phyloP scores from a whole-genome alignment of 441 rosid genomes.

The Manihot esculenta region DNA sequence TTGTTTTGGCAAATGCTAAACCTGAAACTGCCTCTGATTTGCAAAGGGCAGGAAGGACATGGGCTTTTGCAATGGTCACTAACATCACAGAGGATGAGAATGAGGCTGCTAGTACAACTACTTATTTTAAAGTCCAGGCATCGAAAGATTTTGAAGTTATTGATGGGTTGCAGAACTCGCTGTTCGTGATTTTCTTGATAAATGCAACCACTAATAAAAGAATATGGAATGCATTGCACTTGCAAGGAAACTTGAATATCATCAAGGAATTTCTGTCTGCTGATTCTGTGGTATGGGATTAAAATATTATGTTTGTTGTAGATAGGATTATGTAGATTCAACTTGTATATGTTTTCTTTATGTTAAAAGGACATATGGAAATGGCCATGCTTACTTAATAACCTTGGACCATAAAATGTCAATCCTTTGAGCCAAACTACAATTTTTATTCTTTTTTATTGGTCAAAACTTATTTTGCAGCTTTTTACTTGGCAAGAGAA shows the following conservation, averaged over 20 bases:
- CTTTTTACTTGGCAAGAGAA: no score
- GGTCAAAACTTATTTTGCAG: no score
- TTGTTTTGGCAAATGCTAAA: conserved; percentile 40
- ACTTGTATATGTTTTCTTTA: no score
- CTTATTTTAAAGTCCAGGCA: conserved; percentile 29
- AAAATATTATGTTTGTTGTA: neutral
- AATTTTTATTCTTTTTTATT: no score
- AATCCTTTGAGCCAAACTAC: no score
- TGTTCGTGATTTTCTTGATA: conserved; percentile 39
- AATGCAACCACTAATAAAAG: conserved; percentile 43
- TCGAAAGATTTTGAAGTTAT: conserved; percentile 17
- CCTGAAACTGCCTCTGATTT: conserved; percentile 42
- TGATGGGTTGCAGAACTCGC: conserved; percentile 21
- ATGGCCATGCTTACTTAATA: no score
- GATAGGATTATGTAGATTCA: no score
- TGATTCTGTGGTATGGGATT: conserved; percentile 35
- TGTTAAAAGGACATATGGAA: no score
- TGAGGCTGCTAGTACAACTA: conserved; percentile 18
- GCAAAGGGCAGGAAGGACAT: conserved; percentile 38
- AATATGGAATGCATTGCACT: conserved; percentile 58
- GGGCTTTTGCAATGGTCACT: conserved; percentile 38
- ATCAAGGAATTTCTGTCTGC: conserved; percentile 34
- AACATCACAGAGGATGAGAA: conserved; percentile 20
- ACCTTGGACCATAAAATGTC: no score
- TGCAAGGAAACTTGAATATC: conserved; percentile 23